Base-by-base conservation (phyloP, 1,284 basidiomycete species). In the Marasmius fiardii region DNA sequence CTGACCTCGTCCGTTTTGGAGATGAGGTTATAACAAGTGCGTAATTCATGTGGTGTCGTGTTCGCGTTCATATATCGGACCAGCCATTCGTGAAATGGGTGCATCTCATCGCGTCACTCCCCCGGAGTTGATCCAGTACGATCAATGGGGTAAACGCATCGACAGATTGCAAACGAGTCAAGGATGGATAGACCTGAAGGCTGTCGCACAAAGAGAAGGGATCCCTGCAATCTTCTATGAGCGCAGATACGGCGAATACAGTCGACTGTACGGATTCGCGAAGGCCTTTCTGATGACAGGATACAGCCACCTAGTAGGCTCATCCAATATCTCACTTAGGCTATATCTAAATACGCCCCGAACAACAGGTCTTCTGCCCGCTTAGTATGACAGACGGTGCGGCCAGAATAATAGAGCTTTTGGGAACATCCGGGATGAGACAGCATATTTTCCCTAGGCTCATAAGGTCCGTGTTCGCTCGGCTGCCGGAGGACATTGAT, bases 351-450 rank as follows among this genome's bases (percentile, higher is more conserved):
- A n/a, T 33, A 20, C n/a, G 48, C 24, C 6, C 21, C 23, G 3
- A 31, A n/a, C 51, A 31, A n/a, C 51, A 88, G 83, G 74, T 85
- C 10, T 80, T 83, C 56, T 90, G 88, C 57, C 88, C 88, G 1
- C 69, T 90, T 60, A 83, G 82, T 43, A 92, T 92, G 90, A 88
- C 88, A 0, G 90, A 92, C 64, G 90, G 89, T 0, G 78, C 78
- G 34, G 86, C 89, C 4, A 73, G 88, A 74, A 86, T 88, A 0
- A 73, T 92, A 20, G 88, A 91, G 63, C 69, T 90, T 12, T 61
- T 78, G 21, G 89, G 88, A 0, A 83, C 83, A 0, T 67, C 73
- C 0, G 74, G 74, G 37, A 81, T 88, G 78, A 87, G 84, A 68
- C 65, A 71, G 20, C 73, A 81, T 18, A 63, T 88, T 8, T 67